Base-by-base conservation (phyloP, 176 grass and related monocot genomes). In the Oryza coarctata region DNA sequence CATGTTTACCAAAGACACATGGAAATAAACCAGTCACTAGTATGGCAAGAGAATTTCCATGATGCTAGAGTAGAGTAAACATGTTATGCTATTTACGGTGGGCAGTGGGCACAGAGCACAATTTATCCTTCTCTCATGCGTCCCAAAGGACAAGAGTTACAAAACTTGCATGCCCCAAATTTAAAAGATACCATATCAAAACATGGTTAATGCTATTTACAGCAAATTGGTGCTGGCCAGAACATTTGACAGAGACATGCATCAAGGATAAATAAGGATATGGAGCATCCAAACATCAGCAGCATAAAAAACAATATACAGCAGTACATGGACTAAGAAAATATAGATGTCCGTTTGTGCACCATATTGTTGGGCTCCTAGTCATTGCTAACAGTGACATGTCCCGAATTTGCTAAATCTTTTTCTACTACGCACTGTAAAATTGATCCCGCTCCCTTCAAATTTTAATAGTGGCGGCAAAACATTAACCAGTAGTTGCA, bases 11-110 rank as follows among this genome's bases (percentile, higher is more conserved):
- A 9, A 2, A 73, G 18, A 63, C 20, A 62, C 71, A 45, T 25
- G 55, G 17, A 63, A 63, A 63, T 20, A 67, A 62, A 44, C 25
- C 2, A 1, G 29, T 62, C 26, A 63, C 35, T 63, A n/a, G 52
- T 33, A 82, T 44, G 18, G 50, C 68, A 82, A 72, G 35, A 8
- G 60, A 63, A 32, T 82, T 72, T 31, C 6, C 68, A 72, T 43
- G 68, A 18, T 7, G 50, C 50, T 5, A 22, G 50, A n/a, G 18
- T 22, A 20, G 17, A 50, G 18, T 52, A 22, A 55, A 55, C 18
- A 55, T 5, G 15, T 49, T 17, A 49, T 17, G 15, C 45, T 49
- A 49, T 49, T 6, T 47, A 17, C 44, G 10, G 44, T 17, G 14
- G 12, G 41, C 41, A 44, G 41, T 13, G 12, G 14, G 12, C 12